Percentiles rank a stretch among this genome's conserved stretches.
Evolutionary conservation across 2,329 filamentous ascomycete genomes (phyloP).

Genomic region (Alternaria ethzedia): DNA sequence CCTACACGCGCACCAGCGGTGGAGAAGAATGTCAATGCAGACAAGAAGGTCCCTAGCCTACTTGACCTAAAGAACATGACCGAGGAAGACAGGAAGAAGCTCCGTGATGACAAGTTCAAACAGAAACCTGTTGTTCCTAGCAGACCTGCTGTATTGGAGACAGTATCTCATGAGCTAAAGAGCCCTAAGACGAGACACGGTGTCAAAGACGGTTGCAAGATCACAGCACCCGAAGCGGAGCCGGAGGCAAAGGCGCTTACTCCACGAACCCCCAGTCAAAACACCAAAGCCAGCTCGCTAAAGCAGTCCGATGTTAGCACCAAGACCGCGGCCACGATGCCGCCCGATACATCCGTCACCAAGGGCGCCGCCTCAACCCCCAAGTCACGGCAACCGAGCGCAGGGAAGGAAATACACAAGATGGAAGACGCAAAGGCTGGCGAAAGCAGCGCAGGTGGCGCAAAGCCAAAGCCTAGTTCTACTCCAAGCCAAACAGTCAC

Average conservation of each 20-base stretch:
- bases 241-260: background rate
- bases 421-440: background rate
- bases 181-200: background rate
- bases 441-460: background rate
- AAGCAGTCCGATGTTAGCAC: background rate
- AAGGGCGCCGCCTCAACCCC: background rate
- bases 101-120: background rate
- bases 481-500: background rate
- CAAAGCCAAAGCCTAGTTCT: background rate
- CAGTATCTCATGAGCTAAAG: background rate
- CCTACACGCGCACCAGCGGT: background rate
- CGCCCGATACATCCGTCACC: background rate
- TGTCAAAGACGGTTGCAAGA: background rate
- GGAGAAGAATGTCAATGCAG: background rate
- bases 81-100: constrained; percentile 1
- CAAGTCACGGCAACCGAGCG: background rate
- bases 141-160: background rate
- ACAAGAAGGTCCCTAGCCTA: background rate
- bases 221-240: background rate
- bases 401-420: background rate
- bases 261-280: background rate
- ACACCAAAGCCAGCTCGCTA: background rate
- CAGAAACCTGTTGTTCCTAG: background rate
- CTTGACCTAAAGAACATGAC: background rate
- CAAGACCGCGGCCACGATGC: background rate